Base-by-base conservation (phyloP, 345 rosid genomes). In the Eutrema japonicum region DNA sequence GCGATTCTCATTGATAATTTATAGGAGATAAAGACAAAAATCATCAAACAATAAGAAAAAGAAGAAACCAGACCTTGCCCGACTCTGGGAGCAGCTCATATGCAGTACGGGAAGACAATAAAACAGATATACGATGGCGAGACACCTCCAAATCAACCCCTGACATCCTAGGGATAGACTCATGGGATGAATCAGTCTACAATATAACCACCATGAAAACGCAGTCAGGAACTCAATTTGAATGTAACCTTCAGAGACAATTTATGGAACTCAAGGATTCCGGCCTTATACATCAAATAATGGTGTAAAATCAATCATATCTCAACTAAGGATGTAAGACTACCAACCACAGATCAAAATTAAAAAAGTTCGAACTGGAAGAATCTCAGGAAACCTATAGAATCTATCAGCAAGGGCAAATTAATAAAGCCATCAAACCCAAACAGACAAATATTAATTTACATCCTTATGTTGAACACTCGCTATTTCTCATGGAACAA, bases 81-180 rank as follows among this genome's bases (percentile, higher is more conserved):
- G 97, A 95, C 84, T 88, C 92, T 8, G 99, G 99, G 79, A 95
- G 92, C 73, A 95, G 85, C 83, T 95, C 99, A 41, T 92, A 92
- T 54, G 93, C 95, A 56, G 89, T 92, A 54, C 89, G 93, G 10
- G 84, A 67, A 51, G 89, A 87, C 82, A 95, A 79, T 82, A 88
- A 92, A 47, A 79, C 78, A 65, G 94, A 84, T 53, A 92, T 79
- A 52, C 83, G 85, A 7, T 85, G 83, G 70, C 89, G 95, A 73
- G 96, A 96, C 42, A 87, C 79, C 77, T 83, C 83, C 79, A 96
- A 75, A 75, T 90, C 97, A 54, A 84, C 69, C 52, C 83, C 88
- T 35, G 98, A 80, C 65, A 88, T 78, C 60, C 86, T 80, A 56
- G 84, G 84, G 61, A 77, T 50, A 32, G 77, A 54, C 26, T 86